phyloP scores from a whole-genome alignment of 1,284 basidiomycete species.

The Tilletia horrida region DNA sequence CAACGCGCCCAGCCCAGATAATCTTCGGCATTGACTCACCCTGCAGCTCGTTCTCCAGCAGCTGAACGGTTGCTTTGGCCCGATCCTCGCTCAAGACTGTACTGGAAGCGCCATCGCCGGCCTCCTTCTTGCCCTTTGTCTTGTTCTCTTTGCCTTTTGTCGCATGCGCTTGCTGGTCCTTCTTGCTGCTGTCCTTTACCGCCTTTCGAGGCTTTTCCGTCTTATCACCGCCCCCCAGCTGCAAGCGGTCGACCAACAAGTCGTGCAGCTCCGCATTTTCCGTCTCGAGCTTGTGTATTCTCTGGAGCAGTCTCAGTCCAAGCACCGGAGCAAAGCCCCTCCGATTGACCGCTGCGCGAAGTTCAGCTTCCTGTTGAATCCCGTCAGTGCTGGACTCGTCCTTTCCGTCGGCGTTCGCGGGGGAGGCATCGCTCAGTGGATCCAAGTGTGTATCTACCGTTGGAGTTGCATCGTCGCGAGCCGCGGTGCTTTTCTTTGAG shows the following conservation, averaged over 20 bases:
- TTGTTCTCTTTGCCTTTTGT: conserved; percentile 38
- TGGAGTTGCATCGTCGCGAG: neutral
- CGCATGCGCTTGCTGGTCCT: conserved; percentile 25
- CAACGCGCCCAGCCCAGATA: too few species aligned
- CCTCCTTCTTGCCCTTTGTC: conserved; percentile 31
- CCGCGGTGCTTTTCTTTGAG: neutral
- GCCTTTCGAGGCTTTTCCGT: neutral
- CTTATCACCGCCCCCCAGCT: neutral
- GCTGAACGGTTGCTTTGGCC: conserved; percentile 9
- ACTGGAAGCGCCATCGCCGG: conserved; percentile 22
- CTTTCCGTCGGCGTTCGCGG: neutral
- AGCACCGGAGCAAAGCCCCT: conserved; percentile 26
- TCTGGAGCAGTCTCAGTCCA: conserved; percentile 34
- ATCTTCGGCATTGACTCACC: conserved; percentile 7
- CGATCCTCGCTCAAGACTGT: neutral
- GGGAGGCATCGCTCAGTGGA: too few species aligned
- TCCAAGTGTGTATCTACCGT: conserved; percentile 19
- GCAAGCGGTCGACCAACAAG: conserved; percentile 21
- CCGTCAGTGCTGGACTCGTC: neutral
- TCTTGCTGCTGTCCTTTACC: conserved; percentile 31
- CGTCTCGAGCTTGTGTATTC: conserved; percentile 28
- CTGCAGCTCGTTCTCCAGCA: conserved; percentile 15
- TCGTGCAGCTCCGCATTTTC: conserved; percentile 35
- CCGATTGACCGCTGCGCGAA: conserved; percentile 14
- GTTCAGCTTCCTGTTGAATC: neutral